These are phyloP conservation scores for Cyclostephanos tholiformis DNA, from an alignment of 108 stramenopile genomes.

Conservation along the genomic window DNA sequence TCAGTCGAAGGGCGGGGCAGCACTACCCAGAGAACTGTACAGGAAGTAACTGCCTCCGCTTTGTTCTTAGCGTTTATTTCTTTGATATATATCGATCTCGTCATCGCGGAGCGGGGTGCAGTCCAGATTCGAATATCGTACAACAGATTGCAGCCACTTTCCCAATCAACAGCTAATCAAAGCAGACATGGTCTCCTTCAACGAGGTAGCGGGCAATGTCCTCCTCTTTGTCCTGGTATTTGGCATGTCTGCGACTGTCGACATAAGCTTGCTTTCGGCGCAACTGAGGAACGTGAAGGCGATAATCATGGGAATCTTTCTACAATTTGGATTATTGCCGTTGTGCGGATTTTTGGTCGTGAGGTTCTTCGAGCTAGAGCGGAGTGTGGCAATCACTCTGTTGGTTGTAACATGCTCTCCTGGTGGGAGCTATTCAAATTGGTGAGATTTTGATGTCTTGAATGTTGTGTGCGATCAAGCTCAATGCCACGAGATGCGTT, in stretches of 20 bases:
- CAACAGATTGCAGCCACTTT: neutral
- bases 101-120: too few species aligned
- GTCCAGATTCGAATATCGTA: too few species aligned
- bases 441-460: conserved; percentile 48
- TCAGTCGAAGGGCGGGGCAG: too few species aligned
- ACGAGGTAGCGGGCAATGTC: conserved; percentile 55
- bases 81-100: too few species aligned
- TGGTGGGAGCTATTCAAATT: conserved; percentile 87
- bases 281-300: conserved; percentile 70
- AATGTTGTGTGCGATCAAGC: neutral
- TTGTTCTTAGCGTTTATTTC: too few species aligned
- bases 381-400: conserved; percentile 74
- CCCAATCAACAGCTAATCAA: conserved; percentile 2
- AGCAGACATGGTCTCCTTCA: conserved; percentile 30
- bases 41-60: too few species aligned
- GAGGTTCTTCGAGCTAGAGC: conserved; percentile 55
- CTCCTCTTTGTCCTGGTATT: conserved; percentile 87
- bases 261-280: conserved; percentile 53
- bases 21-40: too few species aligned
- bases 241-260: conserved; percentile 86
- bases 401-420: conserved; percentile 83
- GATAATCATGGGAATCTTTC: conserved; percentile 64
- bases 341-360: conserved; percentile 76
- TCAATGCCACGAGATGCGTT: neutral
- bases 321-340: conserved; percentile 90